Conservation (phyloP, 352 stramenopile species). For the Paralagenidium karlingii region DNA sequence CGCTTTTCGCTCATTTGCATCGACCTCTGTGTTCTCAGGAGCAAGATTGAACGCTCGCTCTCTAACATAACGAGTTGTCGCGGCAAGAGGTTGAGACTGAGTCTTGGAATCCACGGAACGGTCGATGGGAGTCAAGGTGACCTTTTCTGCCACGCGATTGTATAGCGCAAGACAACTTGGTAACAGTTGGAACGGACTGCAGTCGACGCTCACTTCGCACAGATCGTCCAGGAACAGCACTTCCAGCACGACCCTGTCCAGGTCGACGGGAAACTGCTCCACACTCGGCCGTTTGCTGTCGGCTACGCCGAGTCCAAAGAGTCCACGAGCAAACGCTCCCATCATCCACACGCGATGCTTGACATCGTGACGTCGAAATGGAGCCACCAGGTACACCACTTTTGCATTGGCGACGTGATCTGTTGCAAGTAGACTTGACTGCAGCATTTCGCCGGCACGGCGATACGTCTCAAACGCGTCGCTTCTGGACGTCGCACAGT, state of each 20-base stretch:
- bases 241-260: slow-evolving; percentile 46
- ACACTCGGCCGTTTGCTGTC: background rate
- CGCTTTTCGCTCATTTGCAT: no score
- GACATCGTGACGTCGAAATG: slow-evolving; percentile 43
- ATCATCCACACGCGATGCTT: slow-evolving; percentile 64
- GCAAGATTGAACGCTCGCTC: slow-evolving; percentile 55
- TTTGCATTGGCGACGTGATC: background rate
- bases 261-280: background rate
- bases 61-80: slow-evolving; percentile 25
- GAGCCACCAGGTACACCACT: slow-evolving; percentile 55
- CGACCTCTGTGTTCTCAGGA: no score
- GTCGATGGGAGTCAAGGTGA: slow-evolving; percentile 31
- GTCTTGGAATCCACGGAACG: no score
- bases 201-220: slow-evolving; percentile 46
- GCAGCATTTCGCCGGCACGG: slow-evolving; percentile 36
- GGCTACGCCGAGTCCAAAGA: slow-evolving; percentile 23
- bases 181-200: slow-evolving; percentile 40
- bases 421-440: slow-evolving; percentile 48
- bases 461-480: slow-evolving; percentile 63
- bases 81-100: background rate
- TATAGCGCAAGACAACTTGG: slow-evolving; percentile 50
- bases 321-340: slow-evolving; percentile 39
- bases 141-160: slow-evolving; percentile 44
- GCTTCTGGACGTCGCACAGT: slow-evolving; percentile 26
- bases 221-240: slow-evolving; percentile 61